Base-by-base conservation (phyloP, 1,284 basidiomycete genomes). In the Moesziomyces sp. region DNA sequence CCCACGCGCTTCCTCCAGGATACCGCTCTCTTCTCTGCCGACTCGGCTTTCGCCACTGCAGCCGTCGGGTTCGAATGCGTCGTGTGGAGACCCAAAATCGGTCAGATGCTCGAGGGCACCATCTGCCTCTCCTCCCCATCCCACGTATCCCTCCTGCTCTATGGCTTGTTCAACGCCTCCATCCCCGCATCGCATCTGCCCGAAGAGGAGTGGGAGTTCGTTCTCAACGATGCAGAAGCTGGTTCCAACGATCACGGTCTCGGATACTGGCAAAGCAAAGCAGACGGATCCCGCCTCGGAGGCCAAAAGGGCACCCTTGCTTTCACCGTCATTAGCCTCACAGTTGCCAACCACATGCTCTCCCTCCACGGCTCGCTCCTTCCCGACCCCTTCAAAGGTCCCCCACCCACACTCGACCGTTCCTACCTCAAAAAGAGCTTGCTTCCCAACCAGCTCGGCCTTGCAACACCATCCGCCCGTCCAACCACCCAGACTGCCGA, bases 161-260 rank as follows among this genome's bases (percentile, higher is more conserved):
- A 97, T 80, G 91, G 91, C 58, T 96, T 93, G 8, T 99, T 99
- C 88, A 99, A 99, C 85, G 93, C 94, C 16, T 95, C 94, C 9
- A 97, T 99, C 84, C 93, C 94, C 0, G 90, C 93, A 57, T 89
- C 93, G 80, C 96, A 99, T 84, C 93, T 99, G 8, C 80, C 93
- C 90, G 3, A 87, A 85, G 90, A 92, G 49, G 85, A 89, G 54
- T 98, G 92, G 90, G 89, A 91, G 69, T 98, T 96, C 78, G 92
- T 97, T 82, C 90, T 94, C 70, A 91, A 77, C 24, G 74, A 79
- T 51, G 83, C 42, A 3, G 42, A 28, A 19, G 19, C 44, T 3
- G 18, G 19, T 18, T 13, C 56, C 5, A 51, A 21, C 5, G 77
- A 77, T 47, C 62, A 78, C 47, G 77, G 77, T 18, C 51, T 79